Evolutionary conservation across 2,329 filamentous ascomycete species (phyloP), one percentile per base, ranked within the genome.

Genomic region (Cladophialophora immunda): DNA sequence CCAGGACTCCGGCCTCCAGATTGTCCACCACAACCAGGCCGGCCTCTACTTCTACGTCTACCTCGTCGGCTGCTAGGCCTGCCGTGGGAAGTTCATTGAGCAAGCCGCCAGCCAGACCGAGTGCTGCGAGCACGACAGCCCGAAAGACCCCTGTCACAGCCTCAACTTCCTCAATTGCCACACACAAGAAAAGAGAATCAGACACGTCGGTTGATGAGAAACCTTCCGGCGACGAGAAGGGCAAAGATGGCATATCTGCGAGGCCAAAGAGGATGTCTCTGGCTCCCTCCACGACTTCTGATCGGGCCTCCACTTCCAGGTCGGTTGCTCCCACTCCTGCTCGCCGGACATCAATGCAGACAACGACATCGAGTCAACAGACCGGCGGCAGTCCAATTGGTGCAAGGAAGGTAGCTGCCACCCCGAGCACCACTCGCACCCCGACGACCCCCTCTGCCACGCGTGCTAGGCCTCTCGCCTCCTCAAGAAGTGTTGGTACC

Each of bases 181-280:
- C 77, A 15, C 81, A 82, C 62, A 76, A 77, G 41, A 79, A 79
- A 54, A 78, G 79, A 22, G 74, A 77, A 15, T 82, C 81, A 8
- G 74, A 81, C 41, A 75, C 77, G 13, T 82, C 80, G 67, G 67
- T 64, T 3, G 71, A 70, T 19, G 69, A 67, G 36, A 71, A 65
- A 45, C 64, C 66, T 3, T 82, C 80, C 1, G 79, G 80, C 17
- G 81, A 82, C 66, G 81, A 82, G 68, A 79, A 76, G 67, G 78
- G 75, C 59, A 75, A 69, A 64, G 68, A 71, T 62, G 79, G 79
- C 4, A 80, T 82, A 60, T 78, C 79, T 11, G 74, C 78, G 27
- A 75, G 76, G 7, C 79, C 80, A 47, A 83, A 83, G 73, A 77
- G 81, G 53, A 79, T 80, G 76, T 83, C 81, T 4, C 74, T 83